phyloP scores from a whole-genome alignment of 2,329 filamentous ascomycete genomes.

The Fusarium proliferatum region DNA sequence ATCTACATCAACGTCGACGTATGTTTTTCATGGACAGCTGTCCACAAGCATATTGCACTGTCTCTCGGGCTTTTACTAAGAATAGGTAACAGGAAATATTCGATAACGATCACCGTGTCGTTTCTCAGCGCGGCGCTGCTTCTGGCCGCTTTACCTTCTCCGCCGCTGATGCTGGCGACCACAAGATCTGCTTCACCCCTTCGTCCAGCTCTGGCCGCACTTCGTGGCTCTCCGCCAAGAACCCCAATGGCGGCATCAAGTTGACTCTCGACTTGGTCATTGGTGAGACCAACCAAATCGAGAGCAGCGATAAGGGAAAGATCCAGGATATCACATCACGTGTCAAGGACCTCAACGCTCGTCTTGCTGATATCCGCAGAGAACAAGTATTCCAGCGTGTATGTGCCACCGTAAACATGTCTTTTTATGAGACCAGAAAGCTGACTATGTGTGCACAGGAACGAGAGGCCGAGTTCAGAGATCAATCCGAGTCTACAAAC shows the following conservation, averaged over 20 bases:
- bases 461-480: conserved; percentile 96
- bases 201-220: conserved; percentile 75
- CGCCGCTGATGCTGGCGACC: conserved; percentile 92
- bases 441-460: conserved; percentile 67
- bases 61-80: conserved; percentile 5
- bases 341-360: conserved; percentile 87
- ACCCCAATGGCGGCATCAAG: conserved; percentile 80
- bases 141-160: conserved; percentile 94
- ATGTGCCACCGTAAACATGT: conserved; percentile 47
- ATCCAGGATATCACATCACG: conserved; percentile 89
- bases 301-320: conserved; percentile 93
- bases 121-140: conserved; percentile 81
- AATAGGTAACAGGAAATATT: conserved; percentile 77
- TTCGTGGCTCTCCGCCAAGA: conserved; percentile 76
- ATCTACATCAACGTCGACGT: conserved; percentile 93
- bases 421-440: neutral
- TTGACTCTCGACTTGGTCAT: conserved; percentile 91
- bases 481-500: conserved; percentile 96
- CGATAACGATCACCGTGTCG: conserved; percentile 96
- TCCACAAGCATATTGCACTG: neutral
- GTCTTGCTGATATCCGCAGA: conserved; percentile 87
- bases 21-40: conserved; percentile 46
- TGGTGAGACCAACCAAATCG: conserved; percentile 92
- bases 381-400: conserved; percentile 98
- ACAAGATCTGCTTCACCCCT: conserved; percentile 94